Percentiles rank a stretch among this genome's conserved stretches.
phyloP scores from a whole-genome alignment of 1,139 yeast genomes.

The Suhomyces bolitotheri region DNA sequence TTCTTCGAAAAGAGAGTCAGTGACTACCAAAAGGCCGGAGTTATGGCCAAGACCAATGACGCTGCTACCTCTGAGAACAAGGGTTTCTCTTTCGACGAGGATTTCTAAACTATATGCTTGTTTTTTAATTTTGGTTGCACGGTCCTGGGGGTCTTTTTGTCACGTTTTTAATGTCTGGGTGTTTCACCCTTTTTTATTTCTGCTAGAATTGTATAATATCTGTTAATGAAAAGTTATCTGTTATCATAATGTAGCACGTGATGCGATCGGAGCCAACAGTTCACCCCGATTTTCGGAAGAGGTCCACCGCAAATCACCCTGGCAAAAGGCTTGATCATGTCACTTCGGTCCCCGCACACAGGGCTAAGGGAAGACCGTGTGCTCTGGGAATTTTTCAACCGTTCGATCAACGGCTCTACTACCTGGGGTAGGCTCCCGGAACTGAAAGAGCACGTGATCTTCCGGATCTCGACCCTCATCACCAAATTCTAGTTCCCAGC shows the following conservation, averaged over 20 bases:
- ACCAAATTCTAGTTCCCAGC: no score
- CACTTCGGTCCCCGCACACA: no score
- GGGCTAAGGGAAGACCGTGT: no score
- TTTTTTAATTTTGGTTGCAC: constrained; percentile 7
- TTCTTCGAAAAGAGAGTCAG: constrained; percentile 98
- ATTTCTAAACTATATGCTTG: constrained; percentile 31
- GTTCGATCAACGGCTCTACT: no score
- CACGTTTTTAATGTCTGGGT: constrained; percentile 8
- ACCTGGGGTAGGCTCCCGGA: no score
- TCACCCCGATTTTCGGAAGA: no score
- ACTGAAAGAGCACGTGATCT: neutral
- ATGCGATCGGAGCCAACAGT: no score
- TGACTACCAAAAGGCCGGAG: constrained; percentile 99
- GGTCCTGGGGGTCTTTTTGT: constrained; percentile 3
- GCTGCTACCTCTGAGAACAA: constrained; percentile 32
- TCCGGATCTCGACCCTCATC: neutral
- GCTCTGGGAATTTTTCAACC: no score
- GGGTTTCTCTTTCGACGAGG: constrained; percentile 52
- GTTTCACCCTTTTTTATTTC: constrained; percentile 7
- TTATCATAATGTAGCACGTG: constrained; percentile 3
- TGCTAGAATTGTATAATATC: constrained; percentile 10
- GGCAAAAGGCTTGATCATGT: no score
- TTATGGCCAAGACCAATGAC: constrained; percentile 61
- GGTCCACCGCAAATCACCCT: no score
- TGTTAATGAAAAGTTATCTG: constrained; percentile 6